Evolutionary conservation across 805 yeast species (phyloP), one percentile per base, ranked within the genome.

Genomic region (Tetrapisispora arboricola): DNA sequence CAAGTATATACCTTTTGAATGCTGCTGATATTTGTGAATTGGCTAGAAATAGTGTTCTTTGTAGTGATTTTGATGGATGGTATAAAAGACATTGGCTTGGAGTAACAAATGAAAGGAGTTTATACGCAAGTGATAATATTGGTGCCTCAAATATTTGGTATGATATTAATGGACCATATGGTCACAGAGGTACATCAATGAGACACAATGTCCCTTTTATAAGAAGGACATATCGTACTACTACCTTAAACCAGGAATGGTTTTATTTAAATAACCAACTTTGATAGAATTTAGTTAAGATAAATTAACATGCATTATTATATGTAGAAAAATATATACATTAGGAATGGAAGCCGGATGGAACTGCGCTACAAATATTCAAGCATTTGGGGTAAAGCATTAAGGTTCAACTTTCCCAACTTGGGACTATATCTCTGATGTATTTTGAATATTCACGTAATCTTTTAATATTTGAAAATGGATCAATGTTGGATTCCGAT

Each of bases 61-160:
- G 51, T 26, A 53, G 61, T 32, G 57, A 58, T 1, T 58, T 47
- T 39, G 61, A 56, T 20, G 61, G 63, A 1, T 58, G 51, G 44
- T 58, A 58, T 36, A 57, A 57, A 38, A 50, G 57, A 5, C 63
- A 58, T 39, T 58, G 63, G 63, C 36, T 49, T n/a, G 63, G 63
- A 16, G 49, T 57, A 1, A 47, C 46, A 1, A 36, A 41, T 2
- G 32, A 40, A 8, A 27, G 36, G 22, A 39, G 50, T 3, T 17
- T 25, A 2, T 36, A 26, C n/a, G 34, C 40, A 1, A 26, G 32
- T 11, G 59, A 57, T 25, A 43, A 44, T 7, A 28, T 57, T 19
- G 61, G 61, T 3, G 38, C 41, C 15, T 44, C 47, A 15, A 58
- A 59, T 41, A 35, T 42, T 8, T 59, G 61, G 60, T 54, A 50